phyloP scores from a whole-genome alignment of 805 yeast genomes.

The Kodamaea laetipori region DNA sequence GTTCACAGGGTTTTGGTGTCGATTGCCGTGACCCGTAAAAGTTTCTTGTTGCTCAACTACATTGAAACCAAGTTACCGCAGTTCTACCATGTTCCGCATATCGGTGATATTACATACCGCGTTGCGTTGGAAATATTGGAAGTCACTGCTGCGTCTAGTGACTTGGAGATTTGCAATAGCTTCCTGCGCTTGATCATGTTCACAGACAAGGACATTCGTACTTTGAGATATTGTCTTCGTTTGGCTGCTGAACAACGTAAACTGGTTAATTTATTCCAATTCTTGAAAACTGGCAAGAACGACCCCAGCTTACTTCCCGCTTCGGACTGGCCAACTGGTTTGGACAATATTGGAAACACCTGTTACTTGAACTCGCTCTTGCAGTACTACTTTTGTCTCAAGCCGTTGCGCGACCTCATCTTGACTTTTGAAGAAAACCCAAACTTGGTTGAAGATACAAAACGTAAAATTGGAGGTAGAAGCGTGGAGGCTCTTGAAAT shows the following conservation, averaged over 20 bases:
- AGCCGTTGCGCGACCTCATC: slow-evolving; percentile 73
- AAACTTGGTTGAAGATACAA: slow-evolving; percentile 14
- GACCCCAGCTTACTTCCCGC: slow-evolving; percentile 61
- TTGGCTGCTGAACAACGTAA: slow-evolving; percentile 55
- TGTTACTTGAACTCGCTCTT: slow-evolving; percentile 73
- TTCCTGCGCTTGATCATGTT: slow-evolving; percentile 45
- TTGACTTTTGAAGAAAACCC: slow-evolving; percentile 51
- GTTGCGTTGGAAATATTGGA: slow-evolving; percentile 54
- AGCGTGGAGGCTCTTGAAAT: slow-evolving; percentile 77
- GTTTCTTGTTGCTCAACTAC: slow-evolving; percentile 57
- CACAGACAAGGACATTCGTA: slow-evolving; percentile 50
- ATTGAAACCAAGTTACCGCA: slow-evolving; percentile 48
- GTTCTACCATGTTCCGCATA: slow-evolving; percentile 23
- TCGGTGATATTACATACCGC: slow-evolving; percentile 26
- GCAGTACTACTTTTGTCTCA: slow-evolving; percentile 86
- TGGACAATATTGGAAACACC: slow-evolving; percentile 93
- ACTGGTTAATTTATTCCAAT: slow-evolving; percentile 58
- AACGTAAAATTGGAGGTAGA: slow-evolving; percentile 83
- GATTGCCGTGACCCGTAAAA: slow-evolving; percentile 58
- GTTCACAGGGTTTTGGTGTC: slow-evolving; percentile 61
- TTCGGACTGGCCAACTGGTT: slow-evolving; percentile 83
- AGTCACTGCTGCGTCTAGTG: slow-evolving; percentile 52
- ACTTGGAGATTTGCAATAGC: slow-evolving; percentile 53
- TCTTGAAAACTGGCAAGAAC: slow-evolving; percentile 60
- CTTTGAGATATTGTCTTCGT: slow-evolving; percentile 58